Base-by-base conservation (phyloP, 108 stramenopile species). In the Nitzschia sp. region DNA sequence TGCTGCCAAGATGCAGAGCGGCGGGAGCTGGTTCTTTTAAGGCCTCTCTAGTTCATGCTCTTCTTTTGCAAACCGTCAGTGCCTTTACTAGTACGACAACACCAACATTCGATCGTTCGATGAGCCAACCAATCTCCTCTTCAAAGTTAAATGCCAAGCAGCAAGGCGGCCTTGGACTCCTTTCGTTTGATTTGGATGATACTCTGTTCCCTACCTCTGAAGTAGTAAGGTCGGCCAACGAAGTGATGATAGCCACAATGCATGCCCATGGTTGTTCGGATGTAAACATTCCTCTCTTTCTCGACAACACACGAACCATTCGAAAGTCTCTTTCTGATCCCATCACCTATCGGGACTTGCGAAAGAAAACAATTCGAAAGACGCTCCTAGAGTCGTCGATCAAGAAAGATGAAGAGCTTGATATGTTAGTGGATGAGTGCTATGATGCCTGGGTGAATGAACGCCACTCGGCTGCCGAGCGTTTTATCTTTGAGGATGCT, bases 111-210 rank as follows among this genome's bases (percentile, higher is more conserved):
- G n/a, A n/a, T n/a, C n/a, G n/a, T n/a, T n/a, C n/a, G n/a, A n/a
- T n/a, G n/a, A n/a, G n/a, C n/a, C n/a, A n/a, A n/a, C n/a, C n/a
- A n/a, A n/a, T n/a, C n/a, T n/a, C n/a, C n/a, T n/a, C n/a, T n/a
- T n/a, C n/a, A n/a, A n/a, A n/a, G n/a, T n/a, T n/a, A n/a, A n/a
- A n/a, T n/a, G n/a, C n/a, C n/a, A n/a, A n/a, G n/a, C n/a, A n/a
- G n/a, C n/a, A n/a, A n/a, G n/a, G n/a, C n/a, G n/a, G n/a, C 17
- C 44, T 32, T 52, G 53, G 25, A 3, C 59, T 85, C 2, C 25
- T 87, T 0, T 81, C 87, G 3, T 88, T 86, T 70, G 85, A 86
- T 70, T 64, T 89, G 41, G 85, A 89, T 66, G 88, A 89, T 58
- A 86, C 88, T 2, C 36, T 89, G 34, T 89, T 75, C 57, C 81